Evolutionary conservation across 768 basidiomycete species (phyloP).

Genomic region (Hysterangium stoloniferum): DNA sequence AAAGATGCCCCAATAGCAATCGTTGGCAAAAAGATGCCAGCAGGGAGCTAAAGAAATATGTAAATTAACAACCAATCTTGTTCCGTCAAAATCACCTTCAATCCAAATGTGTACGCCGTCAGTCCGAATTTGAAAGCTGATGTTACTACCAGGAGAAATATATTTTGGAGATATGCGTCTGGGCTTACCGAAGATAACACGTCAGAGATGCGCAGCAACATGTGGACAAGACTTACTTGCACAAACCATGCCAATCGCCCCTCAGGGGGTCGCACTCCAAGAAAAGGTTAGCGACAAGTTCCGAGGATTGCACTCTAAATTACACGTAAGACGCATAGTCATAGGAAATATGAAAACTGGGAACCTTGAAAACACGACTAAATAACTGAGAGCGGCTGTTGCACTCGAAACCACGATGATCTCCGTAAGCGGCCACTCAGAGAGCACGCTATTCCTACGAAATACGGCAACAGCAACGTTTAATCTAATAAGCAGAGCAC

Average conservation of each 20-base stretch:
- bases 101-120: conserved; percentile 74
- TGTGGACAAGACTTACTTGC: conserved; percentile 48
- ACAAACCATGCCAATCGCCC: conserved; percentile 66
- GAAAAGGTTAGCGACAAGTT: conserved; percentile 77
- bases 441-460: conserved; percentile 45
- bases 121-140: conserved; percentile 52
- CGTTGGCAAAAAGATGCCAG: conserved; percentile 70
- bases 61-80: not conserved
- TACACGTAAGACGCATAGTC: conserved; percentile 48
- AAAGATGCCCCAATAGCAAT: conserved; percentile 69
- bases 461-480: conserved; percentile 60
- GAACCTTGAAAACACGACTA: conserved; percentile 32
- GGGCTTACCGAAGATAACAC: conserved; percentile 34
- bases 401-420: conserved; percentile 54
- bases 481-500: conserved; percentile 55
- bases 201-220: not conserved
- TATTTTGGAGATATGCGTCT: conserved; percentile 57
- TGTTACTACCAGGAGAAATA: conserved; percentile 57
- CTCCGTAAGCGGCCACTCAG: conserved; percentile 58
- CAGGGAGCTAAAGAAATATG: conserved; percentile 45
- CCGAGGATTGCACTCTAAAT: conserved; percentile 65
- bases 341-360: too few relatives aligned
- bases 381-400: conserved; percentile 64
- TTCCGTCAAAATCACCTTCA: conserved; percentile 43
- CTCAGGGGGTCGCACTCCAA: conserved; percentile 69